Base-by-base conservation (phyloP, 2,329 filamentous ascomycete species). In the Stagonosporopsis tanaceti region DNA sequence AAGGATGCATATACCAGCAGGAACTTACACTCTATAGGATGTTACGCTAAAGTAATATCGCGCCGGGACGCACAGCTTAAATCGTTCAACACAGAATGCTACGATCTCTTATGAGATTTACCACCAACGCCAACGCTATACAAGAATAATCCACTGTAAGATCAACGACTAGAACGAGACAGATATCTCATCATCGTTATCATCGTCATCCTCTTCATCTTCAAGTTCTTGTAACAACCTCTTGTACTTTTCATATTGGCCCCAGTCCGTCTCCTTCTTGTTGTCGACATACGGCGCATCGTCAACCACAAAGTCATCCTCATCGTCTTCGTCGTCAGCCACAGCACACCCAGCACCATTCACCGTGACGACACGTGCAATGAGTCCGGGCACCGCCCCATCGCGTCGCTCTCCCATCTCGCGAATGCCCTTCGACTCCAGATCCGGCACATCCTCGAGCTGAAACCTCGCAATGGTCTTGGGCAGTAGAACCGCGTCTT, bases 281-380 rank as follows among this genome's bases (percentile, higher is more conserved):
- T 51, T 44, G 2, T 9, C n/a, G 1, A 44, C 48, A 44, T 51
- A 51, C 5, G 27, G 47, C 22, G 39, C 22, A 28, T 44, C 48
- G 8, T 51, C 39, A 12, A 44, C 17, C 3, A 44, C 34, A 17
- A 37, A 37, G n/a, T 17, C 34, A 37, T 37, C 34, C 34, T 37
- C 34, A 37, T 37, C 34, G 9, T 44, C 48, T 1, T 15, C 38
- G 2, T 27, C 14, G 1, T 17, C 34, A n/a, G 6, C 34, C 14
- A 17, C 34, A 6, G 3, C 34, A 37, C 15, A 37, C 15, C n/a
- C 34, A 2, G 15, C 15, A 17, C 34, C 34, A n/a, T 17, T 15
- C 34, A 37, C 34, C 15, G 34, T 37, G 25, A 27, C 25, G 6
- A 37, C 34, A 15, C 34, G 34, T n/a, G 12, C 34, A 37, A 37